Evolutionary conservation across 495 filamentous ascomycete genomes (phyloP).

Genomic region (Sabuloglossum arenarium): DNA sequence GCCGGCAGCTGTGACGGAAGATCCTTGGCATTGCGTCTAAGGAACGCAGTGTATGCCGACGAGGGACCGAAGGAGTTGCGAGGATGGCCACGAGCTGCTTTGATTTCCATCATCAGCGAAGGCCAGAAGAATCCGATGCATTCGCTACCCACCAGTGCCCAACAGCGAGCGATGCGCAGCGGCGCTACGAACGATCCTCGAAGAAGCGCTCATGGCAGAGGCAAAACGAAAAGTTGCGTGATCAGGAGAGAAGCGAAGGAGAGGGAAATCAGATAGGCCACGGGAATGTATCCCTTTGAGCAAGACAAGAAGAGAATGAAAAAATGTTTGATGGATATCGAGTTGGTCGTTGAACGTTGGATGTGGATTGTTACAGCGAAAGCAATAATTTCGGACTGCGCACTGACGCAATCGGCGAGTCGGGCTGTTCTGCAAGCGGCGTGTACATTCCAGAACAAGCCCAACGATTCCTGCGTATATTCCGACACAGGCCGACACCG

Average conservation of each 20-base stretch:
- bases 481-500: too few relatives aligned
- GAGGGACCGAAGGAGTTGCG: conserved; percentile 15
- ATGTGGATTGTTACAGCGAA: too few relatives aligned
- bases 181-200: conserved; percentile 35
- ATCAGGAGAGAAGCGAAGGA: neutral
- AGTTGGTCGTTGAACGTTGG: too few relatives aligned
- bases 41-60: conserved; percentile 26
- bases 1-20: conserved; percentile 39
- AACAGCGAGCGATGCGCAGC: conserved; percentile 32
- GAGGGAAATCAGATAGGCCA: neutral
- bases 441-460: too few relatives aligned
- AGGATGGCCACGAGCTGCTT: conserved; percentile 18
- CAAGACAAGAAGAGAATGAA: too few relatives aligned
- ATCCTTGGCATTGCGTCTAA: conserved; percentile 33
- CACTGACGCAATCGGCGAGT: too few relatives aligned
- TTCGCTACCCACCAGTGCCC: conserved; percentile 17
- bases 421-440: too few relatives aligned
- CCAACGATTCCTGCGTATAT: too few relatives aligned
- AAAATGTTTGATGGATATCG: too few relatives aligned
- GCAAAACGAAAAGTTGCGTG: too few relatives aligned
- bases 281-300: neutral
- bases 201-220: conserved; percentile 33
- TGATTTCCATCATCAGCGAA: conserved; percentile 1
- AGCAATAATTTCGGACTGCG: too few relatives aligned
- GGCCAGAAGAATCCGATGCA: conserved; percentile 1